Conservation (phyloP, 2,329 filamentous ascomycete genomes). For the Diaporthe aspalathi region DNA sequence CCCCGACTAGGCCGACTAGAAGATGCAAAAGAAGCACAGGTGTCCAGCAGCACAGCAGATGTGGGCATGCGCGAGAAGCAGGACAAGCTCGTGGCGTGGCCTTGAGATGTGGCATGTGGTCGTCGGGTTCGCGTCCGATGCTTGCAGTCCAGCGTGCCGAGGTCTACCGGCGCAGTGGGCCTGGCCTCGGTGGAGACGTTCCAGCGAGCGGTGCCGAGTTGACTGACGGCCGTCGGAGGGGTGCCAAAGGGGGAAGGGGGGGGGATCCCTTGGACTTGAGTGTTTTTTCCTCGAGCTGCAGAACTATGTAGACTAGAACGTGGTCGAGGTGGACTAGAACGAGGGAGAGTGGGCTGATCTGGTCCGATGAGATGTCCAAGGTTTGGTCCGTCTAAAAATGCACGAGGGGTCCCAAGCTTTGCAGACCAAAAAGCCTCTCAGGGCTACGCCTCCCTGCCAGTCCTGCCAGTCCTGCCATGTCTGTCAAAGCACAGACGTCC, state of each 20-base stretch:
- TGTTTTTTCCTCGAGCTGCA: too few species aligned
- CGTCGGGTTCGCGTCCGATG: slow-evolving; percentile 5
- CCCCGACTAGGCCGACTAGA: neutral
- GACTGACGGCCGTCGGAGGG: neutral
- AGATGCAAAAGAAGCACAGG: neutral
- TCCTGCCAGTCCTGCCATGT: too few species aligned
- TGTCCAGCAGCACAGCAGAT: too few species aligned
- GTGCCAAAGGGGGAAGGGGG: neutral
- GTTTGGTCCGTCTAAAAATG: neutral
- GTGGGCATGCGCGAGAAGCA: neutral
- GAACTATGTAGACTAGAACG: too few species aligned
- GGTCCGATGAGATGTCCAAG: neutral
- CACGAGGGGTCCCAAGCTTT: too few species aligned
- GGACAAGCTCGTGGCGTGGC: neutral
- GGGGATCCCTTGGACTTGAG: too few species aligned
- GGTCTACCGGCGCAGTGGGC: slow-evolving; percentile 3
- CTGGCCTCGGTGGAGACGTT: slow-evolving; percentile 4
- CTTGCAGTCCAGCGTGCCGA: neutral
- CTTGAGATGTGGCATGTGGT: neutral
- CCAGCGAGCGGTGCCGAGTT: slow-evolving; percentile 2
- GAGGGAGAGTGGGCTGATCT: neutral
- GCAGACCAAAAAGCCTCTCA: too few species aligned
- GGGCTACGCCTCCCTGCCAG: too few species aligned
- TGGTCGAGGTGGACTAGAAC: neutral
- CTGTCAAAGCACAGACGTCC: too few species aligned